These are phyloP conservation scores for Vachellia pachyceras DNA, from an alignment of 306 rosid genomes.

Conservation along the genomic window DNA sequence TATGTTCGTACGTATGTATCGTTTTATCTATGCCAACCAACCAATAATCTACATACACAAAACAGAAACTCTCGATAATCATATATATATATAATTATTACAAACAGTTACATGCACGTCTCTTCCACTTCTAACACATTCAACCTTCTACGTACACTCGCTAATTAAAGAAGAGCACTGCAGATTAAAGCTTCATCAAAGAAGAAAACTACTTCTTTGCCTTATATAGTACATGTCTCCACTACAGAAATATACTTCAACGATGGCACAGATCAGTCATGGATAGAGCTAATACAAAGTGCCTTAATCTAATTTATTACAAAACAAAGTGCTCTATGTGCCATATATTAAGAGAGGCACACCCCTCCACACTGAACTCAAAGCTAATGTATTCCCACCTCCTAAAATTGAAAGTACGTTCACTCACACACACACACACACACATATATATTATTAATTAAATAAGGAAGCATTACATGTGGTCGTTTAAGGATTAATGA, in stretches of 20 bases:
- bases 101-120: background rate
- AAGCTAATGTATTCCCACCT: background rate
- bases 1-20: background rate
- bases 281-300: background rate
- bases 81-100: background rate
- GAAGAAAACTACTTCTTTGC: background rate
- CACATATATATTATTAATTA: background rate
- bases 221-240: background rate
- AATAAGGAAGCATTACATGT: background rate
- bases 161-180: background rate
- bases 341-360: background rate
- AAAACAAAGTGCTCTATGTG: background rate
- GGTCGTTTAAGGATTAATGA: conserved; percentile 3
- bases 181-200: background rate
- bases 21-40: background rate
- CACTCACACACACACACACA: background rate
- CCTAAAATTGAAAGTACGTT: background rate
- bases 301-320: background rate
- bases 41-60: background rate
- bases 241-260: background rate
- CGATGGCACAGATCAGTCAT: conserved; percentile 2
- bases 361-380: background rate
- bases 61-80: background rate
- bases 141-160: background rate
- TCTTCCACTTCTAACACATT: conserved; percentile 4